Conservation (phyloP, 345 rosid genomes). For the Corymbia maculata region DNA sequence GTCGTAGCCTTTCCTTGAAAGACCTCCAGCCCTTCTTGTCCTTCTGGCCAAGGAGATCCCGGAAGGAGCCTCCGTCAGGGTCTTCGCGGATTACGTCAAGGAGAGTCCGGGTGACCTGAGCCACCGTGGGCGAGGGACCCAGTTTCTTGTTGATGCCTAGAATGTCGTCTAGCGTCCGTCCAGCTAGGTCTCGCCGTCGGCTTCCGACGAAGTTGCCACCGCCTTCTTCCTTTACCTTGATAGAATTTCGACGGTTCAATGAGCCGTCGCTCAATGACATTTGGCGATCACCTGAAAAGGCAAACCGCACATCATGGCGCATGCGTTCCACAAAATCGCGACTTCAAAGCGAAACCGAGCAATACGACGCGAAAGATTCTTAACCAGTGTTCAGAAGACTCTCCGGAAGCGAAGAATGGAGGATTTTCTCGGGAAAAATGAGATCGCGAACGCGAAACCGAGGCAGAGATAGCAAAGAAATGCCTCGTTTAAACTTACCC, state of each 20-base stretch:
- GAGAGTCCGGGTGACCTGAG: conserved; percentile 29
- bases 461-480: neutral
- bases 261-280: conserved; percentile 33
- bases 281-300: conserved; percentile 13
- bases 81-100: conserved; percentile 58
- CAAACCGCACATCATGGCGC: neutral
- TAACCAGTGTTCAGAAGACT: neutral
- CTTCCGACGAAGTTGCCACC: neutral
- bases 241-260: neutral
- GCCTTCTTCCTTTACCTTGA: neutral
- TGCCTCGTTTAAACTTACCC: neutral
- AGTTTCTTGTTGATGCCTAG: conserved; percentile 12
- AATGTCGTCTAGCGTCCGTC: conserved; percentile 22
- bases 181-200: conserved; percentile 18
- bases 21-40: conserved; percentile 71
- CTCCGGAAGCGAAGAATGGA: neutral
- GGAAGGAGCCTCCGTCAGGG: conserved; percentile 4
- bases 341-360: neutral
- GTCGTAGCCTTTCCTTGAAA: conserved; percentile 69
- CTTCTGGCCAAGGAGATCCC: conserved; percentile 8
- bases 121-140: conserved; percentile 5
- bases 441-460: neutral
- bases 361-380: neutral
- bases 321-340: neutral
- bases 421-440: neutral